Evolutionary conservation across 1,284 basidiomycete species (phyloP).

Genomic region (Taiwanofungus camphoratus): DNA sequence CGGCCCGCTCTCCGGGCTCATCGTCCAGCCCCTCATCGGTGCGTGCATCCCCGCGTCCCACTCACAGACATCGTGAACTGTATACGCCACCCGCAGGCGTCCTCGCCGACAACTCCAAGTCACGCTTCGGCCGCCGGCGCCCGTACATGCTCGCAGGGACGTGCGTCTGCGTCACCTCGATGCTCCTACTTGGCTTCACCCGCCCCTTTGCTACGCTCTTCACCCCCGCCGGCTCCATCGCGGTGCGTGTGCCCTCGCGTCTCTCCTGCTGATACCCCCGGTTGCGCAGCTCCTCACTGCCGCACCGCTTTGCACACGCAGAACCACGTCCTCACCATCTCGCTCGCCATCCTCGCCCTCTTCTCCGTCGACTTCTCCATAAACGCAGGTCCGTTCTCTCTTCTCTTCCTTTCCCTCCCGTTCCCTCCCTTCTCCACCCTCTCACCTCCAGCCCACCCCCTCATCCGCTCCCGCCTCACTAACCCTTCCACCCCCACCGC

Average conservation of each 20-base stretch:
- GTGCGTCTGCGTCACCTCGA: conserved; percentile 62
- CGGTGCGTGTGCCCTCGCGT: conserved; percentile 26
- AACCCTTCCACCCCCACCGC: too few species aligned
- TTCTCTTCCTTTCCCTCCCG: not conserved
- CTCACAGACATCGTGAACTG: not conserved
- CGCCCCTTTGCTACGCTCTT: conserved; percentile 65
- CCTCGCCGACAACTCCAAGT: conserved; percentile 85
- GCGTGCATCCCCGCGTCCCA: conserved; percentile 4
- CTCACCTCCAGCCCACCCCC: too few species aligned
- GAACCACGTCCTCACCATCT: conserved; percentile 65
- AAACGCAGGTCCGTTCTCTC: conserved; percentile 61
- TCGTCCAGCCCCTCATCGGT: conserved; percentile 90
- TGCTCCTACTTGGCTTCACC: conserved; percentile 85
- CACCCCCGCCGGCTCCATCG: conserved; percentile 32
- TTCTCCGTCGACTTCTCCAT: conserved; percentile 92
- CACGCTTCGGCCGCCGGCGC: conserved; percentile 76
- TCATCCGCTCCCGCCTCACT: too few species aligned
- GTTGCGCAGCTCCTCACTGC: too few species aligned
- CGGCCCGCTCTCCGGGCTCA: conserved; percentile 85
- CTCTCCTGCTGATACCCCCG: not conserved
- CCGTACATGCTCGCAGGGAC: conserved; percentile 81
- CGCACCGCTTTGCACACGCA: too few species aligned
- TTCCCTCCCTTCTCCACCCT: too few species aligned
- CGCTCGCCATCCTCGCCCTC: conserved; percentile 79
- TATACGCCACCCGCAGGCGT: conserved; percentile 39